A percentile compares a stretch with the other conserved stretches of the same genome.
phyloP scores from a whole-genome alignment of 495 filamentous ascomycete species.

The Sporormia fimetaria region DNA sequence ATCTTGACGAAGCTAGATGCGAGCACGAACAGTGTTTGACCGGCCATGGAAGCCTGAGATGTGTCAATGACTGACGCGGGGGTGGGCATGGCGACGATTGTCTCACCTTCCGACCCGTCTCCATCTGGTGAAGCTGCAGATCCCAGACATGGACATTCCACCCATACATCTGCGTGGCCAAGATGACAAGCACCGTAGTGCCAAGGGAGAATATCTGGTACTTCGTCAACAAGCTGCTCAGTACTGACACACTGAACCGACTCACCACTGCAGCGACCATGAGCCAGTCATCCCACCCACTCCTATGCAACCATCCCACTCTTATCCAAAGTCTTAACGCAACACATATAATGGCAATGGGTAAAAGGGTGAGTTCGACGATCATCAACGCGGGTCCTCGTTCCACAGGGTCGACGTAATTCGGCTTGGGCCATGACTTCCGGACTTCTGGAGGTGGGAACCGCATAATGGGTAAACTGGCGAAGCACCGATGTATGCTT shows the following conservation, averaged over 20 bases:
- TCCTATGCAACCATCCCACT: conserved; percentile 15
- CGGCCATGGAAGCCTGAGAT: conserved; percentile 22
- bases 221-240: not conserved
- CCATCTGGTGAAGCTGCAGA: conserved; percentile 5
- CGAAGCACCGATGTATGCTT: too few relatives aligned
- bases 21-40: conserved; percentile 23
- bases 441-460: conserved; percentile 20
- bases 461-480: conserved; percentile 19
- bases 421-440: conserved; percentile 19
- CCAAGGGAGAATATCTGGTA: conserved; percentile 20
- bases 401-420: conserved; percentile 23
- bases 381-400: conserved; percentile 20
- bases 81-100: not conserved
- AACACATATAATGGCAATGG: conserved; percentile 18
- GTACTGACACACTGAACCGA: not conserved
- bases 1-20: conserved; percentile 26
- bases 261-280: conserved; percentile 21
- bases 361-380: conserved; percentile 19
- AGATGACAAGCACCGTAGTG: conserved; percentile 20
- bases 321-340: conserved; percentile 20
- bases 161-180: conserved; percentile 22
- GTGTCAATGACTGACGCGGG: not conserved
- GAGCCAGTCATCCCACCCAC: conserved; percentile 25
- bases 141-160: conserved; percentile 29
- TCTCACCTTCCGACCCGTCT: conserved; percentile 23